Evolutionary conservation across 1,139 yeast genomes (phyloP).

Genomic region (Blastobotrys arbuscula): DNA sequence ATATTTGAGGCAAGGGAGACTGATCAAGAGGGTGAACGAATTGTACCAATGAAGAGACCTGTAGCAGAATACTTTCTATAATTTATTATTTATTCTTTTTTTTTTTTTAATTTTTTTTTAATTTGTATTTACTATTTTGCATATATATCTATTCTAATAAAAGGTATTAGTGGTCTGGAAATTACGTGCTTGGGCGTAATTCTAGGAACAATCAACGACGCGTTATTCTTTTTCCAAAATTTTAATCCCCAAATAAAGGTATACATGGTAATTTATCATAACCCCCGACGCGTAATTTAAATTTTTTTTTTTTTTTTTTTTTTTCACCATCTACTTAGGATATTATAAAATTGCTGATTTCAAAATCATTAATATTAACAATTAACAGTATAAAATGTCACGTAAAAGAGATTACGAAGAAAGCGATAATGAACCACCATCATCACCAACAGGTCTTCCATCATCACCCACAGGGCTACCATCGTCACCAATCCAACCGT

Average conservation of each 20-base stretch:
- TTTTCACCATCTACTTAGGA: no score
- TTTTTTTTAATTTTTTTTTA: neutral
- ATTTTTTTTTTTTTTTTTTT: no score
- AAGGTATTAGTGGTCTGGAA: no score
- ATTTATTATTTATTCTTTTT: no score
- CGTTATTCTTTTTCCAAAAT: no score
- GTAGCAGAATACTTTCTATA: conserved; percentile 70
- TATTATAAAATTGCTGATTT: neutral
- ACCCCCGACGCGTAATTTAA: no score
- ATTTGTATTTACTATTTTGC: neutral
- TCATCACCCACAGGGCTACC: no score
- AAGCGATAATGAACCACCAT: conserved; percentile 10
- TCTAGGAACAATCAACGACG: no score
- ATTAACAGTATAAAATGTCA: conserved; percentile 9
- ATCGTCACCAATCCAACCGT: conserved; percentile 47
- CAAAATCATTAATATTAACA: neutral
- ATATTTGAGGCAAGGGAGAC: conserved; percentile 80
- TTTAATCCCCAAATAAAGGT: no score
- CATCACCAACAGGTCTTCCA: conserved; percentile 10
- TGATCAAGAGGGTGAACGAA: conserved; percentile 46
- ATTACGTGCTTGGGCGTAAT: no score
- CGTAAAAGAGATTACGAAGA: conserved; percentile 14
- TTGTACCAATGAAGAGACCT: conserved; percentile 63
- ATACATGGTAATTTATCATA: no score
- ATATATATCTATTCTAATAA: neutral